Base-by-base conservation (phyloP, 257 asterid genomes). In the Primulina tabacum region DNA sequence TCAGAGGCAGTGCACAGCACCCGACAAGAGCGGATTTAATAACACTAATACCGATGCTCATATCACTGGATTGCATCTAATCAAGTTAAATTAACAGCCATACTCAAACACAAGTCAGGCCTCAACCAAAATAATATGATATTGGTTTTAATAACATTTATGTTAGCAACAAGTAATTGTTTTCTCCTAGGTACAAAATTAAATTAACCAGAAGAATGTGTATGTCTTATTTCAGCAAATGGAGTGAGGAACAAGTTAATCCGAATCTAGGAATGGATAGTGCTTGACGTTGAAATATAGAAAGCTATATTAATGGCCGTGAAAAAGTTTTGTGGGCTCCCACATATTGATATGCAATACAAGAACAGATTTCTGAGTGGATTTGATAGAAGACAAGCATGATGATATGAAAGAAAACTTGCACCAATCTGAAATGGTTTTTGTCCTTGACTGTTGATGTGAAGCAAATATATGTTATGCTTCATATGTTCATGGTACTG, bases 131-230 rank as follows among this genome's bases (percentile, higher is more conserved):
- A 35, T 33, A 37, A 62, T 57, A 40, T 32, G 60, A 64, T 28
- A 37, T 43, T 7, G 38, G 62, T 16, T 64, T 56, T 29, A 21
- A 57, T 63, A 37, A 58, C 74, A 60, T 21, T 59, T 28, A 68
- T 20, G 34, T 40, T 38, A 75, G 33, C 56, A 75, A 64, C 65
- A 70, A 21, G 50, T 62, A 40, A 58, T 65, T 65, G 52, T 29
- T 59, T 63, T 40, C 38, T 12, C 10, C 61, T 52, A 14, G 21
- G 20, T 50, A 50, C 57, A 5, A 50, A 50, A 16, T 12, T 43
- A 43, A 43, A 11, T 43, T 43, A 12, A 43, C n/a, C 58, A 57
- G 16, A 60, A 40, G 26, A 56, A 38, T 18, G 56, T 60, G 28
- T 35, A 14, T 26, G 29, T 43, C 38, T 26, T 3, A 66, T 75